Evolutionary conservation across 305 asterid genomes (phyloP).

Genomic region (Plantago lanceolata): DNA sequence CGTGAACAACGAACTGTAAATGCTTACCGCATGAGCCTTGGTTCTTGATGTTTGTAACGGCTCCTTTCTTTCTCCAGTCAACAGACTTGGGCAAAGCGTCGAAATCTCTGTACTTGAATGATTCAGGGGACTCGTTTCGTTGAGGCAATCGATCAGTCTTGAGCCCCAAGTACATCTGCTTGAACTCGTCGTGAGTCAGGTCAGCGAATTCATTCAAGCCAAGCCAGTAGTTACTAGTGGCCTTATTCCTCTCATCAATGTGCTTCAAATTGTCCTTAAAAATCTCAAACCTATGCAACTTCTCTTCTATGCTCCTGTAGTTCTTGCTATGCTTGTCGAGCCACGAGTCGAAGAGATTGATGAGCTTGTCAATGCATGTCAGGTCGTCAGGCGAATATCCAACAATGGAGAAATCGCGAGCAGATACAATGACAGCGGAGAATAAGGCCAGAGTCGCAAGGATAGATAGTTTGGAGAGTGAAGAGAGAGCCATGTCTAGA

Average conservation of each 20-base stretch:
- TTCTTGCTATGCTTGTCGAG: constrained; percentile 52
- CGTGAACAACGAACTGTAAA: background rate
- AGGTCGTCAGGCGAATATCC: constrained; percentile 62
- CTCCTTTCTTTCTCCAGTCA: constrained; percentile 73
- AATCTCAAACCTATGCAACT: constrained; percentile 63
- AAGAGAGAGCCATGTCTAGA: constrained; percentile 40
- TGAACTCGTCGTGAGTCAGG: constrained; percentile 64
- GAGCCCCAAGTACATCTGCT: constrained; percentile 55
- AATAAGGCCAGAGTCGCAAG: constrained; percentile 32
- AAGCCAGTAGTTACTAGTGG: constrained; percentile 53
- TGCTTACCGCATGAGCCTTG: constrained; percentile 65
- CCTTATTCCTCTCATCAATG: constrained; percentile 63
- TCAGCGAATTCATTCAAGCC: constrained; percentile 68
- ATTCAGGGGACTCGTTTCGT: constrained; percentile 30
- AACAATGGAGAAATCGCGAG: constrained; percentile 51
- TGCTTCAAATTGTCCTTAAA: constrained; percentile 64
- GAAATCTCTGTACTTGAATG: constrained; percentile 44
- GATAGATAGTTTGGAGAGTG: constrained; percentile 33
- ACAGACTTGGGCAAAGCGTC: constrained; percentile 50
- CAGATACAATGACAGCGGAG: constrained; percentile 26
- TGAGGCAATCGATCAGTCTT: constrained; percentile 32
- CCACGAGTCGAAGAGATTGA: constrained; percentile 62
- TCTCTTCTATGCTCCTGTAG: constrained; percentile 52
- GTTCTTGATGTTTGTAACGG: constrained; percentile 62
- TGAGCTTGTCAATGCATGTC: constrained; percentile 54